Percentiles rank a stretch among this genome's conserved stretches.
Conservation (phyloP, 108 stramenopile genomes). For the Chaetoceros muelleri region DNA sequence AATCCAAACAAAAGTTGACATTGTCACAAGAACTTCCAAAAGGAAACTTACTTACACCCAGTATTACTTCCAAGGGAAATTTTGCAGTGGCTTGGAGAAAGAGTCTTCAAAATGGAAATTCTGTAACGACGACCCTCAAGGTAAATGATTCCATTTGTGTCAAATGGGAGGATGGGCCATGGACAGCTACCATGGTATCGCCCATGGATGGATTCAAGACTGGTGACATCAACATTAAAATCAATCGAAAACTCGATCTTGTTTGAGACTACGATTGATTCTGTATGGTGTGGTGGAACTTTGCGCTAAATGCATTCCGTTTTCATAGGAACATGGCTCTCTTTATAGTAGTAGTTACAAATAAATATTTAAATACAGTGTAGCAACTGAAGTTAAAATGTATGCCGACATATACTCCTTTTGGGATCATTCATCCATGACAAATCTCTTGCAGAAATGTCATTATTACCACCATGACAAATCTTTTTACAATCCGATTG, state of each 20-base stretch:
- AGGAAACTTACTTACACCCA: conserved; percentile 15
- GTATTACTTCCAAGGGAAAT: conserved; percentile 18
- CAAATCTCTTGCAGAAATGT: no score
- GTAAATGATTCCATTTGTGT: conserved; percentile 31
- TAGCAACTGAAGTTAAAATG: no score
- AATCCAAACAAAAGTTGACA: conserved; percentile 17
- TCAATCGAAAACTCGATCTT: conserved; percentile 29
- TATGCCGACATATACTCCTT: no score
- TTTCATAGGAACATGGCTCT: no score
- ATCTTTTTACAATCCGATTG: no score
- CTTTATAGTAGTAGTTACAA: no score
- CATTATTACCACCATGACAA: no score
- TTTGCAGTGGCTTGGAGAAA: conserved; percentile 7
- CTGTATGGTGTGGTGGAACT: no score
- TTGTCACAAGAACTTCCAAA: conserved; percentile 18
- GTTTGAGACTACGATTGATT: not conserved
- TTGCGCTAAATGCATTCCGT: no score
- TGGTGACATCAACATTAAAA: conserved; percentile 19
- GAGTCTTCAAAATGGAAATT: conserved; percentile 7
- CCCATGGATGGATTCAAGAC: conserved; percentile 30
- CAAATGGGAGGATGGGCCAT: conserved; percentile 39
- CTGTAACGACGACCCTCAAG: conserved; percentile 26
- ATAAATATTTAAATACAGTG: no score
- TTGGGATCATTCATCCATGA: no score
- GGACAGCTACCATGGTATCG: conserved; percentile 30